Conservation (phyloP, 179 eudicot species). For the Spinacia oleracea region DNA sequence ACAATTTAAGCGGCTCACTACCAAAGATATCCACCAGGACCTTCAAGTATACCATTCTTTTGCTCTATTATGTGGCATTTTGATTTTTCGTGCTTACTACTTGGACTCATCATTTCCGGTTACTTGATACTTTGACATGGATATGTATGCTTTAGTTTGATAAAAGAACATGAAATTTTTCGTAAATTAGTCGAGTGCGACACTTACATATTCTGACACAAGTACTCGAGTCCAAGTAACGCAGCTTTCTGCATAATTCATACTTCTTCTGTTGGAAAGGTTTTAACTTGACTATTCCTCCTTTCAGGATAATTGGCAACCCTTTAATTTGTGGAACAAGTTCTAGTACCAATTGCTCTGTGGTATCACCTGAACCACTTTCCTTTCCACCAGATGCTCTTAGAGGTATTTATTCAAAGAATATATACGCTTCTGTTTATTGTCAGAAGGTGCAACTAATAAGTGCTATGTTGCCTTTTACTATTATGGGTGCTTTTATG, state of each 20-base stretch:
- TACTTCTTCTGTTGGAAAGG: neutral
- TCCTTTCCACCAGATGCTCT: conserved; percentile 67
- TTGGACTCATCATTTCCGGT: neutral
- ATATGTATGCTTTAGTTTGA: neutral
- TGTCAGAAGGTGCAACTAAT: conserved; percentile 5
- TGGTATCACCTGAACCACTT: conserved; percentile 68
- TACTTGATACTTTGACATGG: neutral
- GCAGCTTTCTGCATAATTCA: neutral
- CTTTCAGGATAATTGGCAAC: conserved; percentile 72
- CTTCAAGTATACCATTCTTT: conserved; percentile 49
- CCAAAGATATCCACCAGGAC: conserved; percentile 71
- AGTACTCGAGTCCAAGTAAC: neutral
- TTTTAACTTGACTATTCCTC: conserved; percentile 14
- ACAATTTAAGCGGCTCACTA: conserved; percentile 73
- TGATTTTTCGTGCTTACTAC: neutral
- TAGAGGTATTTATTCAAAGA: conserved; percentile 32
- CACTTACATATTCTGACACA: neutral
- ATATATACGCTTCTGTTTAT: conserved; percentile 1
- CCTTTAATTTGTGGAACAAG: conserved; percentile 71
- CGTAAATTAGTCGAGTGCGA: neutral
- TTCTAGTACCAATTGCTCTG: conserved; percentile 67
- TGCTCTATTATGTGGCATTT: neutral
- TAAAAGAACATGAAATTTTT: neutral
- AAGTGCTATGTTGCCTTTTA: neutral
- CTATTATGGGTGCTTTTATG: neutral